phyloP scores from a whole-genome alignment of 805 yeast species.

The Saccharomycopsis oosterbeekiorum region DNA sequence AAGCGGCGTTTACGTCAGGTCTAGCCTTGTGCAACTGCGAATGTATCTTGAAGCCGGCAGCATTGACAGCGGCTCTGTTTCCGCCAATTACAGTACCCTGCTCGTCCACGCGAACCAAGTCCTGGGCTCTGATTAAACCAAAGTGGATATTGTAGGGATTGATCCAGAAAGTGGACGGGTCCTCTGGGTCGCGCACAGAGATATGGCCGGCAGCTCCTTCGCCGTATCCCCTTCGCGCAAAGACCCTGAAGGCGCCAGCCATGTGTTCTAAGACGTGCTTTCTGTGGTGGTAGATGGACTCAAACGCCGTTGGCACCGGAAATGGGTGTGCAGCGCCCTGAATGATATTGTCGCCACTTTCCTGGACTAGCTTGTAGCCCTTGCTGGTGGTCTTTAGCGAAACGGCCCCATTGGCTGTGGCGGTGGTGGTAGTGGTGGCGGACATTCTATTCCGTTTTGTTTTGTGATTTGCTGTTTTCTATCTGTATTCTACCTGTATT shows the following conservation, averaged over 20 bases:
- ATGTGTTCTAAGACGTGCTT: constrained; percentile 56
- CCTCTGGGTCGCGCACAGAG: constrained; percentile 74
- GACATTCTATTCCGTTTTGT: neutral
- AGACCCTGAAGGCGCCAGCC: constrained; percentile 79
- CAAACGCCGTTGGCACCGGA: constrained; percentile 40
- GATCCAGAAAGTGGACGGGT: constrained; percentile 78
- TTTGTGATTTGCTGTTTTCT: neutral
- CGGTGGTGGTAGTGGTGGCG: neutral
- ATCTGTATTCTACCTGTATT: neutral
- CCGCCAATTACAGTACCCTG: constrained; percentile 54
- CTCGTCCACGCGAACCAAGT: constrained; percentile 55
- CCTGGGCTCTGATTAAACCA: constrained; percentile 46
- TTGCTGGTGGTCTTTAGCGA: neutral
- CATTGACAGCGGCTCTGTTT: constrained; percentile 47
- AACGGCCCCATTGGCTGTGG: neutral
- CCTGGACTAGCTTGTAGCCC: constrained; percentile 32
- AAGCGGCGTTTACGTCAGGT: constrained; percentile 63
- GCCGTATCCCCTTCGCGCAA: constrained; percentile 66
- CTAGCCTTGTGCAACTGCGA: constrained; percentile 57
- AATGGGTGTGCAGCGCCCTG: constrained; percentile 43
- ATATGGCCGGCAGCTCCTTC: constrained; percentile 86
- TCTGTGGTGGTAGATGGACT: constrained; percentile 39
- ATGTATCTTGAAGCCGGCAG: constrained; percentile 65
- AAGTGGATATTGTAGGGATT: constrained; percentile 82
- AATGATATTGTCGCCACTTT: constrained; percentile 55